Evolutionary conservation across 768 basidiomycete genomes (phyloP), one percentile per base, ranked within the genome.

Genomic region (Calocera viscosa): DNA sequence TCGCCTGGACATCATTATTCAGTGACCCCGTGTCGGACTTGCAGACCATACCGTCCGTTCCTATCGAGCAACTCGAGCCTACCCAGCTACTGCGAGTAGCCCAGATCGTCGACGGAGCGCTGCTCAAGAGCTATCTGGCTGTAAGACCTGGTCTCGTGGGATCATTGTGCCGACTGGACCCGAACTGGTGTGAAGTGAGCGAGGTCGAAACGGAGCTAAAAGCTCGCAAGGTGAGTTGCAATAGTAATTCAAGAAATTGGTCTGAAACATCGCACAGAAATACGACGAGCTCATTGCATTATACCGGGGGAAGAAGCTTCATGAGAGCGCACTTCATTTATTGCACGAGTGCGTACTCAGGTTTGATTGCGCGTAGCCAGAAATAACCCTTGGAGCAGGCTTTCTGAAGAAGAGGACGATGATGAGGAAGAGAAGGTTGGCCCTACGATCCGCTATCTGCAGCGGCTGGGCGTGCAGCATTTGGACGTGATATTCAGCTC

Each of bases 281-380:
- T 91, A 85, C 73, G 82, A 86, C 0, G 96, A 98, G 73, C 82
- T 99, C 39, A 85, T 91, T 53, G 91, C 91, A 74, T 77, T 98
- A 33, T 99, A 97, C 73, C 85, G 91, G 70, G 93, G 92, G 38
- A 94, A 94, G 80, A 89, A 90, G 78, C 96, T 95, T 92, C 96
- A 99, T 71, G 80, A 80, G 0, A 89, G 94, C 74, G 94, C 95
- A 0, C 76, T 99, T 69, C 78, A 82, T 32, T 80, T 98, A 35
- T 81, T 99, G n/a, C 83, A 84, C 73, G 84, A 91, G 95, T 96
- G 70, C 70, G 90, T 76, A 47, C 47, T 33, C n/a, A 49, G 47
- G 5, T 11, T 22, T 39, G 32, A 39, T n/a, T 35, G 40, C 40
- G 24, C 53, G 14, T 8, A 43, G 47, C 32, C 16, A 34, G 35